Conservation (phyloP, 495 filamentous ascomycete species). For the Lophiostoma macrostomum region DNA sequence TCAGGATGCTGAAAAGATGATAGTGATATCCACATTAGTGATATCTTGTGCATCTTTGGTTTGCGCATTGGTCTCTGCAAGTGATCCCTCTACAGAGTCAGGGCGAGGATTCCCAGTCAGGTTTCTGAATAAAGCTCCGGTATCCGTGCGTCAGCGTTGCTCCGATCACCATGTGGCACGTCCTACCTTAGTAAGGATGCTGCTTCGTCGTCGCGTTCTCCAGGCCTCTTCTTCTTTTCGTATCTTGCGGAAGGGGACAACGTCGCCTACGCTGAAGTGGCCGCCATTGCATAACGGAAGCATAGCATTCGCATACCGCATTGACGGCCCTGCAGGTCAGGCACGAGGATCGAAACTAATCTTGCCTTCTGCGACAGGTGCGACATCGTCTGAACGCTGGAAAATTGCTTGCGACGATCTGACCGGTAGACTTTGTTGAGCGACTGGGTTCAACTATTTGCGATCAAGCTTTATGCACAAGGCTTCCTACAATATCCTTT, state of each 20-base stretch:
- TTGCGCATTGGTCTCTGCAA: not conserved
- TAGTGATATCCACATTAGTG: too few relatives aligned
- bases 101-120: not conserved
- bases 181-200: too few relatives aligned
- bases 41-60: too few relatives aligned
- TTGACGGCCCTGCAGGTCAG: not conserved
- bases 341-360: not conserved
- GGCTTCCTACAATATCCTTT: too few relatives aligned
- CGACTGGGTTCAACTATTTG: not conserved
- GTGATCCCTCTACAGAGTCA: not conserved
- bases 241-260: not conserved
- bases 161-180: too few relatives aligned
- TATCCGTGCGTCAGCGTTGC: too few relatives aligned
- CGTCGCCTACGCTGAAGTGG: not conserved
- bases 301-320: not conserved
- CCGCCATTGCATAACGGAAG: not conserved
- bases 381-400: not conserved
- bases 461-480: too few relatives aligned
- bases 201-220: too few relatives aligned
- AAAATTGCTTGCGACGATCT: not conserved
- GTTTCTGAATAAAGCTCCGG: too few relatives aligned
- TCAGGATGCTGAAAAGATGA: too few relatives aligned
- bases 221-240: not conserved
- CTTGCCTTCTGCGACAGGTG: not conserved
- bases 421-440: not conserved